Base-by-base conservation (phyloP, 345 rosid genomes). In the Rhodomyrtus tomentosa region DNA sequence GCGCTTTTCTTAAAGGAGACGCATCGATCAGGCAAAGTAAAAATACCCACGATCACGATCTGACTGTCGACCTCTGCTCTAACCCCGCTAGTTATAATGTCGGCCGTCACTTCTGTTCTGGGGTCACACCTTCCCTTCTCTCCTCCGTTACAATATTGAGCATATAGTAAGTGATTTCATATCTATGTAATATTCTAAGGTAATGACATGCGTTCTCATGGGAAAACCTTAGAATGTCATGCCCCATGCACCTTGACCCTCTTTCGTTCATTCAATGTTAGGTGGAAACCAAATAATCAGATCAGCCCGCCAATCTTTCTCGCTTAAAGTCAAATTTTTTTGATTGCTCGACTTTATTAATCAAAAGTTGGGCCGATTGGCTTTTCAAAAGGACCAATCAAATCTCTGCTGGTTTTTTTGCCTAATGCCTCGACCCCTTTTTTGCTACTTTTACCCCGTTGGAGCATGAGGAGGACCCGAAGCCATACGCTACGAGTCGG, bases 41-140 rank as follows among this genome's bases (percentile, higher is more conserved):
- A 68, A 36, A 1, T 36, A 10, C 2, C 7, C 40, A 4, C 0
- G 0, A 4, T 5, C 6, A 36, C 2, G 0, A 0, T 18, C 6
- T 0, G 6, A 36, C 20, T 3, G 1, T 7, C 2, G 18, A 18
- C 0, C 79, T 36, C 9, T 0, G 8, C 76, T 32, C 8, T 0
- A 36, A 68, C 13, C 8, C 2, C 1, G 3, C 3, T 32, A 9
- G 12, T 36, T 68, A 6, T 5, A 7, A 0, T 13, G 5, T 8
- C 2, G 11, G 13, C 8, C 24, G 18, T 32, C 24, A 4, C 12
- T 2, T 68, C 1, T 68, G 42, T 16, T 68, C n/a, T 68, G 40
- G 13, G 24, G 5, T 68, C 24, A 32, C 24, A 4, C 42, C 42
- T 6, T 4, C 11, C 45, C 8, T 2, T 2, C 0, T 9, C 11